phyloP scores from a whole-genome alignment of 805 yeast species.

The Candida quercuum region DNA sequence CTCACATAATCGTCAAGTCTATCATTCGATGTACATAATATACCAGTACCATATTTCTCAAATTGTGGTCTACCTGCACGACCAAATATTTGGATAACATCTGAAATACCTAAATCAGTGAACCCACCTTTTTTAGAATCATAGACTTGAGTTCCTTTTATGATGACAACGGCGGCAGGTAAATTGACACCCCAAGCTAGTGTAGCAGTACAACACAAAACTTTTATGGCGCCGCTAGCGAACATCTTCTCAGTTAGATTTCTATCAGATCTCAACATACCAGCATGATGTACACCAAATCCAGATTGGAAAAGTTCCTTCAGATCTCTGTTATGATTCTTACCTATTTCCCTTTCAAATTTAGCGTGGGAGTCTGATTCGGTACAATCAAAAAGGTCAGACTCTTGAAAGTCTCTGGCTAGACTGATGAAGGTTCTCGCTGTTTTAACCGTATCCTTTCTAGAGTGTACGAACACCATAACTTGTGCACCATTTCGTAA shows the following conservation, averaged over 20 bases:
- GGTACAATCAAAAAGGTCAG: conserved; percentile 52
- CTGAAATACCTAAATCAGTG: conserved; percentile 89
- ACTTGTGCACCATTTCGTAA: conserved; percentile 74
- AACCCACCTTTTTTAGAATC: conserved; percentile 94
- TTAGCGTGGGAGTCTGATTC: conserved; percentile 35
- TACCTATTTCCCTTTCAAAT: conserved; percentile 59
- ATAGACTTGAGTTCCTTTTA: conserved; percentile 95
- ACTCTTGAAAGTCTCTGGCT: conserved; percentile 60
- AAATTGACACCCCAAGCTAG: conserved; percentile 99
- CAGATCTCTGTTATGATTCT: conserved; percentile 72
- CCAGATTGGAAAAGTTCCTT: conserved; percentile 77
- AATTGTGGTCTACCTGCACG: conserved; percentile 99
- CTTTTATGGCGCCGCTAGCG: conserved; percentile 77
- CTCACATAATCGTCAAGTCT: conserved; percentile 84
- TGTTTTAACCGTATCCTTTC: conserved; percentile 87
- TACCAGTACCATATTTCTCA: conserved; percentile 89
- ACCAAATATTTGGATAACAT: conserved; percentile 96
- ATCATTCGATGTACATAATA: conserved; percentile 79
- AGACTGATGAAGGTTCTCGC: conserved; percentile 65
- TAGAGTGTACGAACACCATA: conserved; percentile 94
- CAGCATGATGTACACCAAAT: conserved; percentile 96
- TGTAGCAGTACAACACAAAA: conserved; percentile 93
- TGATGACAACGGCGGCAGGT: conserved; percentile 96
- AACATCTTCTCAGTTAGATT: conserved; percentile 87
- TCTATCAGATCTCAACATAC: conserved; percentile 88